Conservation (phyloP, 257 asterid genomes). For the Petrea volubilis region DNA sequence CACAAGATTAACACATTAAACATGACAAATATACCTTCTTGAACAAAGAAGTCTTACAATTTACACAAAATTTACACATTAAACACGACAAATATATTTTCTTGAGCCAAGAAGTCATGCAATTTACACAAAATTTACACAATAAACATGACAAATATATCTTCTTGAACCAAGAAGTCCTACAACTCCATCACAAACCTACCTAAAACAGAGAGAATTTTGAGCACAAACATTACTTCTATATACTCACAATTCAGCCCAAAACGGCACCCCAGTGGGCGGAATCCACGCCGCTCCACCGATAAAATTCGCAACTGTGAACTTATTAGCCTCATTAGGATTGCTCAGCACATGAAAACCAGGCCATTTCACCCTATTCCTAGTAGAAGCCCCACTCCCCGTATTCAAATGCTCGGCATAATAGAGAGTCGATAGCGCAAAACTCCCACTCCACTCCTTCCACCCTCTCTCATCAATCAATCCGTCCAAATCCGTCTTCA, state of each 20-base stretch:
- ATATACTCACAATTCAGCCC: slow-evolving; percentile 30
- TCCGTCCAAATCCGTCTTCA: slow-evolving; percentile 59
- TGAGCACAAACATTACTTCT: neutral
- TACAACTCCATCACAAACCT: neutral
- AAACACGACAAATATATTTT: neutral
- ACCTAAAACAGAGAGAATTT: neutral
- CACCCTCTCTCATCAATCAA: slow-evolving; percentile 55
- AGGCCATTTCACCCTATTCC: slow-evolving; percentile 59
- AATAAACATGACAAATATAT: neutral
- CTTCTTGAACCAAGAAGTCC: neutral
- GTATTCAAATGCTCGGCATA: slow-evolving; percentile 67
- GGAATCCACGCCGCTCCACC: slow-evolving; percentile 74
- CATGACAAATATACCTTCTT: too few relatives aligned
- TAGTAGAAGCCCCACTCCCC: slow-evolving; percentile 57
- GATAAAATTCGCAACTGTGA: slow-evolving; percentile 45
- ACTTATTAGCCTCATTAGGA: slow-evolving; percentile 35
- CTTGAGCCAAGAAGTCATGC: neutral
- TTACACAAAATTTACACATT: neutral
- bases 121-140: too few relatives aligned
- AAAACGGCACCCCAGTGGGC: slow-evolving; percentile 64
- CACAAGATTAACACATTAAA: too few relatives aligned
- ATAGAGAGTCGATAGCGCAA: slow-evolving; percentile 60
- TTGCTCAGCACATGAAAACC: slow-evolving; percentile 55
- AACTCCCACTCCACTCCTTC: slow-evolving; percentile 59
- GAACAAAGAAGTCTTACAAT: too few relatives aligned